These are phyloP conservation scores for Aureobasidium zeae DNA, from an alignment of 2,329 filamentous ascomycete species.

Conservation along the genomic window DNA sequence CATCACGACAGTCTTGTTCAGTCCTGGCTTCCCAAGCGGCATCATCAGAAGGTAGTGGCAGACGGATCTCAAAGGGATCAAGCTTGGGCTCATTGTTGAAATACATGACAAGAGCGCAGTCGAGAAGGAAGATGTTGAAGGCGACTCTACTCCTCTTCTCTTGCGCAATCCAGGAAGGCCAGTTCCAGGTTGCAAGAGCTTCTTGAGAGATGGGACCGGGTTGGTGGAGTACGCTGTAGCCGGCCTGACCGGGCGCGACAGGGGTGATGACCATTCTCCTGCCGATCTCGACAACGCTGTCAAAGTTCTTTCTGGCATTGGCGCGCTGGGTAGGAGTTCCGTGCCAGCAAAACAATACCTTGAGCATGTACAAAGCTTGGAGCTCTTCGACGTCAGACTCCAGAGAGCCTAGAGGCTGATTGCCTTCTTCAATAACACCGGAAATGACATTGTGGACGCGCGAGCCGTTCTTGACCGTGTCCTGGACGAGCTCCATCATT, in stretches of 20 bases:
- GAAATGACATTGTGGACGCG: slow-evolving; percentile 39
- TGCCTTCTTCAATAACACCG: slow-evolving; percentile 33
- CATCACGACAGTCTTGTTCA: slow-evolving; percentile 51
- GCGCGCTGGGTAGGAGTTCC: slow-evolving; percentile 58
- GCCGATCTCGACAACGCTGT: slow-evolving; percentile 47
- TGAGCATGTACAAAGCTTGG: slow-evolving; percentile 55
- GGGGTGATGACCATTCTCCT: slow-evolving; percentile 50
- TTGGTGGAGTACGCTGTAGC: slow-evolving; percentile 52
- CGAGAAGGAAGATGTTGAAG: slow-evolving; percentile 55
- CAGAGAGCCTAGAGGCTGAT: slow-evolving; percentile 31
- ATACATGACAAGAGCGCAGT: slow-evolving; percentile 58
- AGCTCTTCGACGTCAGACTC: slow-evolving; percentile 51
- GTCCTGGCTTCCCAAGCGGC: slow-evolving; percentile 61
- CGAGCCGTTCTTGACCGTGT: slow-evolving; percentile 49
- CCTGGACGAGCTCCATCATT: slow-evolving; percentile 56
- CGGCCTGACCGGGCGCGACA: slow-evolving; percentile 37
- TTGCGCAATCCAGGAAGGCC: slow-evolving; percentile 60
- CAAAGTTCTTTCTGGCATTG: slow-evolving; percentile 51
- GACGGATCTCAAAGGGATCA: slow-evolving; percentile 52
- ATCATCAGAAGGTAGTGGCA: slow-evolving; percentile 65
- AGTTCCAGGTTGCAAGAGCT: slow-evolving; percentile 50
- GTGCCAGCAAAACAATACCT: slow-evolving; percentile 59
- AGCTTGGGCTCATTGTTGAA: slow-evolving; percentile 60
- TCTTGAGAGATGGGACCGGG: slow-evolving; percentile 37
- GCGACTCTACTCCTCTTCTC: slow-evolving; percentile 58